phyloP scores from a whole-genome alignment of 148 eudicot species.

The Euryodendron excelsum region DNA sequence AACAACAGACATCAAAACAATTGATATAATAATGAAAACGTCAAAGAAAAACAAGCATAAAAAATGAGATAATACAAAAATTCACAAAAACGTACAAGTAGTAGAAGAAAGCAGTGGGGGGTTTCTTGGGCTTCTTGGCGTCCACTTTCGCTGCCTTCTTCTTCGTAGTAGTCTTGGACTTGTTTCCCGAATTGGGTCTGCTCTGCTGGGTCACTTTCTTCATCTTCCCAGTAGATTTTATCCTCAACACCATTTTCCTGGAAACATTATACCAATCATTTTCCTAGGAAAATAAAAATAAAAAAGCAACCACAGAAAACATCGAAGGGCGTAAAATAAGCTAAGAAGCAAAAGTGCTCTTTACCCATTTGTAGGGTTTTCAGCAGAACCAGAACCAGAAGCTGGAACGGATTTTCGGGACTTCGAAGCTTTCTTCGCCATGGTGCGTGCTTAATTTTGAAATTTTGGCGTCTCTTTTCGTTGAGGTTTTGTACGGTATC shows the following conservation, averaged over 20 bases:
- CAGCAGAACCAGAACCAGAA: constrained; percentile 19
- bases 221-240: constrained; percentile 24
- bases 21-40: not conserved
- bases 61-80: not conserved
- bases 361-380: constrained; percentile 22
- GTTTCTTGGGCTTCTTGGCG: constrained; percentile 79
- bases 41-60: not conserved
- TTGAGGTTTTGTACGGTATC: not conserved
- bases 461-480: not conserved
- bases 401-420: constrained; percentile 23
- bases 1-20: not conserved
- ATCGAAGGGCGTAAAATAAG: not conserved
- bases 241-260: constrained; percentile 42
- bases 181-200: constrained; percentile 23
- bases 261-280: not conserved
- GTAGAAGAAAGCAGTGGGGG: constrained; percentile 96
- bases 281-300: too few relatives aligned
- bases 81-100: constrained; percentile 49
- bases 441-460: not conserved
- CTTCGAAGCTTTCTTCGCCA: constrained; percentile 29
- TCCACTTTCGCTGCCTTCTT: constrained; percentile 45
- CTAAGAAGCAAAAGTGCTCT: not conserved
- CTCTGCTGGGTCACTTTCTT: constrained; percentile 18
- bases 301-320: not conserved
- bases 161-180: constrained; percentile 30